These are phyloP conservation scores for Acacia crassicarpa DNA, from an alignment of 306 rosid genomes.

Conservation along the genomic window DNA sequence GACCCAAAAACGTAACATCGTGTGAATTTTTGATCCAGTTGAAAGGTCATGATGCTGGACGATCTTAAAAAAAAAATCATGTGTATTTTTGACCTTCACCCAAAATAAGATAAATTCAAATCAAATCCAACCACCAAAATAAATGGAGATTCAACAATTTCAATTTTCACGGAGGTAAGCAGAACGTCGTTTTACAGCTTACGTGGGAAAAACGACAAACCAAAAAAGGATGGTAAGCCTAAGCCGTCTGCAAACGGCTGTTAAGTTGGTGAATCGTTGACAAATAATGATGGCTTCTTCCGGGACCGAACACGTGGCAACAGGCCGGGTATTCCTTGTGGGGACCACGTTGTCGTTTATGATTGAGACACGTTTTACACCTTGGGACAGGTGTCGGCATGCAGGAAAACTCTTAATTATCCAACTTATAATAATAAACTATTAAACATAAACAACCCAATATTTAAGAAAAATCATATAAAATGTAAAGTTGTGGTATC, in stretches of 20 bases:
- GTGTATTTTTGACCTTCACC: too few relatives aligned
- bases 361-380: background rate
- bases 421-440: too few relatives aligned
- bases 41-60: too few relatives aligned
- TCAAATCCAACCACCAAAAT: too few relatives aligned
- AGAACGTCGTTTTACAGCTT: slow-evolving; percentile 6
- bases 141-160: background rate
- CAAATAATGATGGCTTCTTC: background rate
- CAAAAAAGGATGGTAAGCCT: background rate
- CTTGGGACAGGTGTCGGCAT: background rate
- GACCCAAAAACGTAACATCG: too few relatives aligned
- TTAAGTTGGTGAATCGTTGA: slow-evolving; percentile 8
- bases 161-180: background rate
- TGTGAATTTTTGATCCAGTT: too few relatives aligned
- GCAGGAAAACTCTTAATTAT: background rate
- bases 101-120: too few relatives aligned
- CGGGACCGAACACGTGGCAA: background rate
- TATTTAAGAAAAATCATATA: background rate
- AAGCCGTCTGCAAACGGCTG: background rate
- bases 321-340: background rate
- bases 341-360: background rate
- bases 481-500: background rate
- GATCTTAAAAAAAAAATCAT: too few relatives aligned
- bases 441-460: background rate
- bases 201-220: slow-evolving; percentile 18